Conservation (phyloP, 2,329 filamentous ascomycete species). For the Orbilia brochopaga region DNA sequence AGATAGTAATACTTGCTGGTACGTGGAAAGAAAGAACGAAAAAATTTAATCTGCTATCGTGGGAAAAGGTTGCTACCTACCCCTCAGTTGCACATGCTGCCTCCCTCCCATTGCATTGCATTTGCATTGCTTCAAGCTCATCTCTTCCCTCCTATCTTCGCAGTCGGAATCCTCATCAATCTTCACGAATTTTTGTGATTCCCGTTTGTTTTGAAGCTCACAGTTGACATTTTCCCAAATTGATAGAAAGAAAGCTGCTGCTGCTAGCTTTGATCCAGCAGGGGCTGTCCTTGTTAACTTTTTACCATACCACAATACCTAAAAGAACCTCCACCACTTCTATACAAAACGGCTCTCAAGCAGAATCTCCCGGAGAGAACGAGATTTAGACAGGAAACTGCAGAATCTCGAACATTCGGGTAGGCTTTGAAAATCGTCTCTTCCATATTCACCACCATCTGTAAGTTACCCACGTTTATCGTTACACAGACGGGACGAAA, state of each 20-base stretch:
- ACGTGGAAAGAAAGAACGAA: neutral
- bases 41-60: conserved; percentile 29
- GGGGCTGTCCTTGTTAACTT: neutral
- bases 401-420: conserved; percentile 11
- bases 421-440: neutral
- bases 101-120: conserved; percentile 6
- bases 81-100: conserved; percentile 31
- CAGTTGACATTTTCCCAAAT: neutral
- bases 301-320: neutral
- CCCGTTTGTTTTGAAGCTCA: neutral
- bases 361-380: conserved; percentile 7
- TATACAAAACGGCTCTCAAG: neutral
- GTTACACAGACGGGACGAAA: conserved; percentile 9
- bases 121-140: conserved; percentile 36
- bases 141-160: conserved; percentile 24
- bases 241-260: neutral
- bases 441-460: neutral
- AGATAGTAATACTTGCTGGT: neutral
- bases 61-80: conserved; percentile 46
- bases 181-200: neutral
- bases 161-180: neutral
- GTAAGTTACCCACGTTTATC: conserved; percentile 8
- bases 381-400: conserved; percentile 47
- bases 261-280: neutral
- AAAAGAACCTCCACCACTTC: neutral